Evolutionary conservation across 2,329 filamentous ascomycete species (phyloP), one percentile per base, ranked within the genome.

Genomic region (Coniochaeta sp.): DNA sequence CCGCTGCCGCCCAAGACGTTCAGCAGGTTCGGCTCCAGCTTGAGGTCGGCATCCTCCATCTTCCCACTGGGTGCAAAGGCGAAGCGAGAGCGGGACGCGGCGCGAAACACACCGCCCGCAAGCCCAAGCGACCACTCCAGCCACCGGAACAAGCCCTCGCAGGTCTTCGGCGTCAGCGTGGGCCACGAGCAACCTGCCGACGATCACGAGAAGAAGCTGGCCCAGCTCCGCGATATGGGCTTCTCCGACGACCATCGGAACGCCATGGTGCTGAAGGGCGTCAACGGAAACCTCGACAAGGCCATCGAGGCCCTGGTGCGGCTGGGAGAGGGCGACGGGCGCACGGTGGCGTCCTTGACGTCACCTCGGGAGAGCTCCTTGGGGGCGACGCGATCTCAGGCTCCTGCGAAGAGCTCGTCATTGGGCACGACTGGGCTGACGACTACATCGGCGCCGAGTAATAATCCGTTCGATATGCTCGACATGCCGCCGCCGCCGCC

Each of bases 201-300:
- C 65, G 86, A 87, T 61, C 81, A 87, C 59, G 91, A 96, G 50
- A 80, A 82, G 57, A 98, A 98, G 72, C 74, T 98, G 71, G 79
- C 80, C 3, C 87, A 85, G 58, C 76, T 99, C 60, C 84, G 87
- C 59, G 92, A 97, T 60, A 96, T 98, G 92, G 95, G 95, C 0
- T 99, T 99, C 68, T 79, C 78, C 4, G 92, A 99, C 70, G 86
- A 89, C 47, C 90, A 89, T 66, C 85, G 89, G 61, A 98, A 97
- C 69, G 81, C 85, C 4, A 86, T 89, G 58, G 86, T 97, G 28
- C 77, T 99, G 19, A 93, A 92, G 70, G 89, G 89, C 3, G 81
- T 96, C 32, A 87, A 89, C 68, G 93, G 93, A 4, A 93, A 95
- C 69, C 71, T 99, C 61, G 91, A 97, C 66, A 89, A 86, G 72